A percentile compares a stretch with the other conserved stretches of the same genome.
Conservation (phyloP, 2,329 filamentous ascomycete genomes). For the Penicillium brevicompactum region DNA sequence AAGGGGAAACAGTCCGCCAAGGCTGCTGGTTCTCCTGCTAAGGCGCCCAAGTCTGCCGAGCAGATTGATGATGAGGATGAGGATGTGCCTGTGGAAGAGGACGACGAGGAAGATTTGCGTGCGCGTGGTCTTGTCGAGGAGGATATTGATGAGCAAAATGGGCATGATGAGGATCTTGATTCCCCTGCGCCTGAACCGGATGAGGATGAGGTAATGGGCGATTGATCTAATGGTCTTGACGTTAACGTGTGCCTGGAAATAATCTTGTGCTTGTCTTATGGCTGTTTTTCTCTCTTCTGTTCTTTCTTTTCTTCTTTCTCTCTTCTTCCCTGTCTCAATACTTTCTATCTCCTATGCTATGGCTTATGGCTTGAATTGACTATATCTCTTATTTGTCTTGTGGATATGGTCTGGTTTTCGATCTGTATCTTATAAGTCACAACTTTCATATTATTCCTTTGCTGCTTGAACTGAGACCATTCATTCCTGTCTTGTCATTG, state of each 20-base stretch:
- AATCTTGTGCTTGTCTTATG: neutral
- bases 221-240: conserved; percentile 27
- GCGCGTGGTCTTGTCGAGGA: conserved; percentile 40
- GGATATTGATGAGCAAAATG: conserved; percentile 38
- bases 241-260: conserved; percentile 13
- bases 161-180: conserved; percentile 29
- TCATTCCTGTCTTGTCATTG: conserved; percentile 5
- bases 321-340: neutral
- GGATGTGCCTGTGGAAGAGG: conserved; percentile 37
- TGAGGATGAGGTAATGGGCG: conserved; percentile 48
- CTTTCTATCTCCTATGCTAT: conserved; percentile 1
- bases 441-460: neutral
- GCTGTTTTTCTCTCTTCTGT: neutral
- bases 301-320: conserved; percentile 10
- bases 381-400: conserved; percentile 12
- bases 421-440: conserved; percentile 1
- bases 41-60: conserved; percentile 41
- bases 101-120: conserved; percentile 46
- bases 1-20: conserved; percentile 39
- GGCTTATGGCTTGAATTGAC: conserved; percentile 5
- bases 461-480: conserved; percentile 7
- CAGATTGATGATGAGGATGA: conserved; percentile 45
- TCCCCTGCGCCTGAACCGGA: conserved; percentile 32
- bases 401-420: conserved; percentile 7
- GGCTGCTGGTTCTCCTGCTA: conserved; percentile 18